Evolutionary conservation across 1,284 basidiomycete species (phyloP), one percentile per base, ranked within the genome.

Genomic region (Phellinidium pouzarii): DNA sequence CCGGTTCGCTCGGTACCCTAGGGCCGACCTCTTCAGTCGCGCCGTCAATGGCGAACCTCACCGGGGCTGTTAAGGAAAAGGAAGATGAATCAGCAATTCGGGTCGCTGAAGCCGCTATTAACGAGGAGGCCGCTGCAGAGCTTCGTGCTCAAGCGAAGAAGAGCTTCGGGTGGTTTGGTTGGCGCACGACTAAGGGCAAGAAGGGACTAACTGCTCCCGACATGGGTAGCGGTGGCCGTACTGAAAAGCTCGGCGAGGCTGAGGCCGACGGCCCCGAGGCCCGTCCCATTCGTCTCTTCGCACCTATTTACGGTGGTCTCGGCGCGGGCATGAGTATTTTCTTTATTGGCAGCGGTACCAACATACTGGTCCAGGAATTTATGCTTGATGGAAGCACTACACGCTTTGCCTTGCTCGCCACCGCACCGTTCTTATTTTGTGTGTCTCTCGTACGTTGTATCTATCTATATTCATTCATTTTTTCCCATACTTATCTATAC

Each of bases 291-390:
- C 77, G 82, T 43, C 74, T 89, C n/a, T 84, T 87, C 58, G 88
- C 87, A 4, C 87, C 90, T 0, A 66, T 92, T 48, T 88, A 91
- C 60, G 79, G 78, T 45, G 91, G 91, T 17, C 63, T 91, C 7
- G 84, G 84, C 36, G 78, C 76, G 58, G 87, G 73, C 12, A 65
- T 82, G 58, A 78, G 75, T 17, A 63, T 78, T 50, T 87, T 82
- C 62, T 87, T 86, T 66, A 70, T 83, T 47, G 75, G 72, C 0
- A 79, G 71, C 57, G 82, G 87, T 58, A 55, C 78, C n/a, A 54
- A 68, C 53, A 71, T 76, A 11, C 63, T 91, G 42, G 66, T 92
- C 26, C 68, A 77, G 51, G 87, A 91, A 65, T 82, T 71, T 53
- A 67, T 81, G 20, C 73, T 90, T 34, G 91, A 93, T 64, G 72